Evolutionary conservation across 2,329 filamentous ascomycete species (phyloP), one percentile per base, ranked within the genome.

Genomic region (Karstenula rhodostoma): DNA sequence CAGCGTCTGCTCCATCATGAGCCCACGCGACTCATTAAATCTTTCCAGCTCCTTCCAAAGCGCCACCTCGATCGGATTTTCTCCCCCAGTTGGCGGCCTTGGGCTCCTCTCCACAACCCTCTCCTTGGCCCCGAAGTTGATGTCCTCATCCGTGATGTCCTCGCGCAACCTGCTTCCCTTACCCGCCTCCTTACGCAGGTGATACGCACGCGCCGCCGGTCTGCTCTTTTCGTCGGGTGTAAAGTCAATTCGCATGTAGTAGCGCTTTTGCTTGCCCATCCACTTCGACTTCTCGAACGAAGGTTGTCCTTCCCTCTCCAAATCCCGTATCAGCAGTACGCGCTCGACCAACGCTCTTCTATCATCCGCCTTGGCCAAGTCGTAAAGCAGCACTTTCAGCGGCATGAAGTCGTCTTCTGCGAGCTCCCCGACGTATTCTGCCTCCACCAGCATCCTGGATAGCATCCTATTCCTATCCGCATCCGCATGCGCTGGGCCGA

Each of bases 251-350:
- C 19, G 37, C 25, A 6, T 25, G 37, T 33, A 13, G n/a, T 3
- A 9, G 4, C 13, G 35, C n/a, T 22, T 9, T 17, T 55, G 52
- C 52, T 55, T 55, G 2, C 52, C 52, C 40, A 47, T 35, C 53
- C 42, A 47, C 8, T n/a, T 32, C 22, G 13, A 6, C 12, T 27
- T 1, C n/a, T 57, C 55, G n/a, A 51, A 50, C 8, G 37, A 35
- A 10, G 13, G 8, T 17, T 57, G 37, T 4, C 0, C 22, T 6
- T 25, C 13, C 6, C 19, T 42, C 27, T 22, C 37, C 23, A 23
- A 35, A 37, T 49, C 33, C 22, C 37, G 33, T 22, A 42, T 37
- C 2, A 43, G 33, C 10, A 56, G 44, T 3, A 56, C n/a, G 2
- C 54, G 32, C 29, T 56, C n/a, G 22, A 49, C 54, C 23, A 56